Percentiles rank a stretch among this genome's conserved stretches.
phyloP scores from a whole-genome alignment of 2,329 filamentous ascomycete genomes.

The Colletotrichum sp. region DNA sequence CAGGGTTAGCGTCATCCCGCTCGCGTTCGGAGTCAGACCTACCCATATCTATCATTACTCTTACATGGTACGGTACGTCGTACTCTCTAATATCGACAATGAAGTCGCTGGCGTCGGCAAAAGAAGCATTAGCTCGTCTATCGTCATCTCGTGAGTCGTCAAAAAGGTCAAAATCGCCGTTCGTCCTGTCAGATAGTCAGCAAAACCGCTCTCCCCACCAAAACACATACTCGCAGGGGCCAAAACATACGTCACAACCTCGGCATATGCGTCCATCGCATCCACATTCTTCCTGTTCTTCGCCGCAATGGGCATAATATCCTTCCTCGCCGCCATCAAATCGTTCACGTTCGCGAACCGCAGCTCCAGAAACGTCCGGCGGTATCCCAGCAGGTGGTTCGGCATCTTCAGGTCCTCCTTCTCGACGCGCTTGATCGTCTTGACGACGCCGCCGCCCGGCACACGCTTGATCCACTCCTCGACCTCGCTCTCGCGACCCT shows the following conservation, averaged over 20 bases:
- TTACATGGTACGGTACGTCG: slow-evolving; percentile 98
- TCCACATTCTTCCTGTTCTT: slow-evolving; percentile 96
- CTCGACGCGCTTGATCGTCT: slow-evolving; percentile 76
- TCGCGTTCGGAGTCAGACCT: slow-evolving; percentile 23
- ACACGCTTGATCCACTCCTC: slow-evolving; percentile 92
- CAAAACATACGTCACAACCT: slow-evolving; percentile 79
- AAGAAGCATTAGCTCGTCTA: slow-evolving; percentile 74
- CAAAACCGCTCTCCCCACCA: not conserved
- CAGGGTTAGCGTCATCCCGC: slow-evolving; percentile 25
- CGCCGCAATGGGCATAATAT: slow-evolving; percentile 89
- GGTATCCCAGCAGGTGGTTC: slow-evolving; percentile 92
- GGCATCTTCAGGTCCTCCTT: slow-evolving; percentile 96
- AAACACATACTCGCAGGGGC: not conserved
- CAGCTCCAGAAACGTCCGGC: slow-evolving; percentile 85
- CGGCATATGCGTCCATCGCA: slow-evolving; percentile 97
- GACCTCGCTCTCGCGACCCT: slow-evolving; percentile 87
- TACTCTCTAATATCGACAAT: slow-evolving; percentile 99
- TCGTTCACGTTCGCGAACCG: slow-evolving; percentile 88
- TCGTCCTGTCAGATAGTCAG: slow-evolving; percentile 57
- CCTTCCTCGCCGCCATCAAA: slow-evolving; percentile 81
- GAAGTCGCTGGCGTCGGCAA: slow-evolving; percentile 92
- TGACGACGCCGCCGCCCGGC: slow-evolving; percentile 80
- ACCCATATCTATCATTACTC: slow-evolving; percentile 96
- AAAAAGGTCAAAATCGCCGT: slow-evolving; percentile 91
- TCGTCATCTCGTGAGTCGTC: slow-evolving; percentile 85